Conservation (phyloP, 2,329 filamentous ascomycete species). For the Ilyonectria mors-panacis region DNA sequence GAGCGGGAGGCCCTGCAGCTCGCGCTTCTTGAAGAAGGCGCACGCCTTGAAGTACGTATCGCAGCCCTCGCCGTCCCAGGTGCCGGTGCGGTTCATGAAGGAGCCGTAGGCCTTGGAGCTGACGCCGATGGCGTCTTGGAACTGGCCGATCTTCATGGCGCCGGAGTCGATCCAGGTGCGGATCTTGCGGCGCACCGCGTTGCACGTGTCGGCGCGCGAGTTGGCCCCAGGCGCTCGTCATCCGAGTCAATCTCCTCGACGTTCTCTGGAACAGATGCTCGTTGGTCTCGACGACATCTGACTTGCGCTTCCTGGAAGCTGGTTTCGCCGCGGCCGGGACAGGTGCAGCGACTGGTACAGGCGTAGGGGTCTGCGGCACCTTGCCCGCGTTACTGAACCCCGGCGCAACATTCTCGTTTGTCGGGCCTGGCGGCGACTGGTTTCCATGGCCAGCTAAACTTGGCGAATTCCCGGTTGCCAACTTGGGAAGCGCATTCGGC, state of each 20-base stretch:
- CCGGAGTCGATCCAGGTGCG: slow-evolving; percentile 44
- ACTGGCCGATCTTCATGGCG: slow-evolving; percentile 58
- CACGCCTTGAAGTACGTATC: slow-evolving; percentile 55
- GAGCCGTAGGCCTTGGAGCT: slow-evolving; percentile 56
- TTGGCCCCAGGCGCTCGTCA: slow-evolving; percentile 33
- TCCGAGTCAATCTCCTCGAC: slow-evolving; percentile 39
- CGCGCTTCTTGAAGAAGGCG: slow-evolving; percentile 65
- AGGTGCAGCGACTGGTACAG: neutral
- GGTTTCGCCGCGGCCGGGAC: neutral
- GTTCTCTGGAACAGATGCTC: slow-evolving; percentile 40
- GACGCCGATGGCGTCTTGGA: slow-evolving; percentile 58
- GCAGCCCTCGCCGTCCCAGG: slow-evolving; percentile 52
- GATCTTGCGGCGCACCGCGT: slow-evolving; percentile 44
- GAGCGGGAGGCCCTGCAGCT: slow-evolving; percentile 62
- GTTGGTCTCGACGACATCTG: slow-evolving; percentile 31
- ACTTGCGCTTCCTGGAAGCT: slow-evolving; percentile 43
- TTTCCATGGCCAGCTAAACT: neutral
- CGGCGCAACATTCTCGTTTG: slow-evolving; percentile 16
- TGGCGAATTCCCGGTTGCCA: neutral
- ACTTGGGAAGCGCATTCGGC: slow-evolving; percentile 1
- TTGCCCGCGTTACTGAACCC: neutral
- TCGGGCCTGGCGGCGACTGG: neutral
- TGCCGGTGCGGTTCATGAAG: slow-evolving; percentile 66
- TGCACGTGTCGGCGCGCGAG: slow-evolving; percentile 42
- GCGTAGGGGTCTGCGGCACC: neutral